Evolutionary conservation across 192 early-diverging fungal species (phyloP).

Genomic region (Backusella mclennaniae): DNA sequence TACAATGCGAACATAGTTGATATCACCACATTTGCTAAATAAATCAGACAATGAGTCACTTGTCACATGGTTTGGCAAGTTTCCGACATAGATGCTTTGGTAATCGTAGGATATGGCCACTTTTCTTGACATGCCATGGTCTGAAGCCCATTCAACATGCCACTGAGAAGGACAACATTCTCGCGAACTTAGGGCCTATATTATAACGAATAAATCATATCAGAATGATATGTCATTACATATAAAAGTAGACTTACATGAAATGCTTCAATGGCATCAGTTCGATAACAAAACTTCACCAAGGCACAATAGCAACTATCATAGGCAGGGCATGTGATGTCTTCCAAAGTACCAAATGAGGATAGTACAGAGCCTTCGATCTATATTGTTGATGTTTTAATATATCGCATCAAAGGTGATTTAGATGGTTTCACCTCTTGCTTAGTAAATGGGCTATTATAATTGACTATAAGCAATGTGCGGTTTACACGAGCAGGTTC

Average conservation of each 20-base stretch:
- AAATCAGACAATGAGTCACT: slow-evolving; percentile 43
- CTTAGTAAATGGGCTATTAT: slow-evolving; percentile 39
- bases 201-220: no score
- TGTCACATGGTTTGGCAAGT: slow-evolving; percentile 49
- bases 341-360: slow-evolving; percentile 62
- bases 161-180: slow-evolving; percentile 24
- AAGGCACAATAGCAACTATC: slow-evolving; percentile 50
- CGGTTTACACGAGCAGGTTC: slow-evolving; percentile 78
- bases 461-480: slow-evolving; percentile 60
- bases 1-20: slow-evolving; percentile 49
- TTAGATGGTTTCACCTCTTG: slow-evolving; percentile 31
- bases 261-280: slow-evolving; percentile 71
- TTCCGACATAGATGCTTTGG: slow-evolving; percentile 62
- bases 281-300: slow-evolving; percentile 67
- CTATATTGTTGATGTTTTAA: slow-evolving; percentile 15
- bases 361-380: slow-evolving; percentile 36
- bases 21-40: slow-evolving; percentile 57
- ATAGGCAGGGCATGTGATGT: slow-evolving; percentile 53
- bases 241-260: slow-evolving; percentile 34
- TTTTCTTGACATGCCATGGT: slow-evolving; percentile 21
- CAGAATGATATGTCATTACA: no score
- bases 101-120: slow-evolving; percentile 39
- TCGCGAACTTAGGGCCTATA: neutral
- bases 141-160: slow-evolving; percentile 65
- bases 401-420: neutral